Conservation (phyloP, 139 green algal species). For the Picochlorum sp. region DNA sequence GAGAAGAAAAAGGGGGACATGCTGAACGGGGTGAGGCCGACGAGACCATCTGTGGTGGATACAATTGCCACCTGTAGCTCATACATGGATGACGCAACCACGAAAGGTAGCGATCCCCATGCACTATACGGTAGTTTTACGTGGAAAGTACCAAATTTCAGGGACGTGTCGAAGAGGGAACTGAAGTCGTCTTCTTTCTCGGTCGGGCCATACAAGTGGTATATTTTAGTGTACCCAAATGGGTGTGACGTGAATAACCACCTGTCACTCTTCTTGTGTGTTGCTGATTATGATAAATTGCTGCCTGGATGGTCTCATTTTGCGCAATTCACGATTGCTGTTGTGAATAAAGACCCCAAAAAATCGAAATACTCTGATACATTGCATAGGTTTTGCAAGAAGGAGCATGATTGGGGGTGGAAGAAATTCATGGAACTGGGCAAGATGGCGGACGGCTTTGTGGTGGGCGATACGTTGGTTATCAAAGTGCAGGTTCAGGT, state of each 20-base stretch:
- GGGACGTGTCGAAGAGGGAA: conserved; percentile 87
- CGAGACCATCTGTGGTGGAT: conserved; percentile 47
- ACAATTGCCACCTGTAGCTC: conserved; percentile 50
- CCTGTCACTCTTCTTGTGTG: conserved; percentile 95
- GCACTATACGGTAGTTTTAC: conserved; percentile 94
- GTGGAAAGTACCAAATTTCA: conserved; percentile 95
- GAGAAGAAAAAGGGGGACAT: too few relatives aligned
- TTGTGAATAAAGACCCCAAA: conserved; percentile 97
- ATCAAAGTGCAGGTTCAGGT: conserved; percentile 97
- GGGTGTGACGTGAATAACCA: conserved; percentile 97
- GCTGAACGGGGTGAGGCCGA: conserved; percentile 43
- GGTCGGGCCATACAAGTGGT: conserved; percentile 94
- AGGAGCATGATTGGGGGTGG: conserved; percentile 99
- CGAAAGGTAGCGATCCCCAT: conserved; percentile 20
- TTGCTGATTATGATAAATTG: conserved; percentile 98
- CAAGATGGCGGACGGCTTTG: conserved; percentile 91
- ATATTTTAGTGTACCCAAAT: conserved; percentile 95
- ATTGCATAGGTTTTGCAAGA: conserved; percentile 98
- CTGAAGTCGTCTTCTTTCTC: conserved; percentile 87
- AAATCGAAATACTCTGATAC: conserved; percentile 98
- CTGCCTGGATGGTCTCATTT: conserved; percentile 97
- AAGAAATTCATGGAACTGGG: conserved; percentile 98
- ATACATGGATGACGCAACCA: conserved; percentile 57
- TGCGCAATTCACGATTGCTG: conserved; percentile 98
- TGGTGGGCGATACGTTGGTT: conserved; percentile 79